These are phyloP conservation scores for Hanseniaspora lachancei DNA, from an alignment of 805 yeast genomes.

Conservation along the genomic window DNA sequence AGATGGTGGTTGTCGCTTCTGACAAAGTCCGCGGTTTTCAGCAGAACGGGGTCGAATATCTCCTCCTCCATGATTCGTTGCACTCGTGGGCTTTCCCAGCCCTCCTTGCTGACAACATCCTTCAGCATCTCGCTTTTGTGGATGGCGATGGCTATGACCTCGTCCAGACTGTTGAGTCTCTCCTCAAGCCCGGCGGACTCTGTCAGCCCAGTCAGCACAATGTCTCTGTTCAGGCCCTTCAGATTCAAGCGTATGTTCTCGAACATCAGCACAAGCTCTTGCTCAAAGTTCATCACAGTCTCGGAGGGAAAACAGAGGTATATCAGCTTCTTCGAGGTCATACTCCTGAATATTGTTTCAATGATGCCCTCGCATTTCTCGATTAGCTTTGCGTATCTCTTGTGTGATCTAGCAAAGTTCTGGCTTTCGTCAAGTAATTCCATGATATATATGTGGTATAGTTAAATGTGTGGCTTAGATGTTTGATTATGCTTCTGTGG, in stretches of 20 bases:
- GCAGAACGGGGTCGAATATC: background rate
- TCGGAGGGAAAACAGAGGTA: slow-evolving; percentile 7
- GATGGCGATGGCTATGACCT: background rate
- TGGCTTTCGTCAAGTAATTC: background rate
- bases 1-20: background rate
- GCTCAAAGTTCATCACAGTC: background rate
- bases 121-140: background rate
- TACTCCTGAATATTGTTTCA: background rate
- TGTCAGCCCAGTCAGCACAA: background rate
- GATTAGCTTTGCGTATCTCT: background rate
- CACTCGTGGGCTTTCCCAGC: background rate
- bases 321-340: slow-evolving; percentile 4
- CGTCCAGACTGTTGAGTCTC: slow-evolving; percentile 4
- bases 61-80: slow-evolving; percentile 2
- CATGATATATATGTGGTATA: too few relatives aligned
- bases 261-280: background rate
- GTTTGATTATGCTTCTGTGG: too few relatives aligned
- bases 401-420: background rate
- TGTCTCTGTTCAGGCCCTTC: background rate
- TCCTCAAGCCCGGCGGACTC: background rate
- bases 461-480: too few relatives aligned
- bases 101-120: background rate
- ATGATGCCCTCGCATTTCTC: slow-evolving; percentile 2
- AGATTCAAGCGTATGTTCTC: background rate
- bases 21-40: background rate